Base-by-base conservation (phyloP, 495 filamentous ascomycete species). In the Trichoderma orchidacearum region DNA sequence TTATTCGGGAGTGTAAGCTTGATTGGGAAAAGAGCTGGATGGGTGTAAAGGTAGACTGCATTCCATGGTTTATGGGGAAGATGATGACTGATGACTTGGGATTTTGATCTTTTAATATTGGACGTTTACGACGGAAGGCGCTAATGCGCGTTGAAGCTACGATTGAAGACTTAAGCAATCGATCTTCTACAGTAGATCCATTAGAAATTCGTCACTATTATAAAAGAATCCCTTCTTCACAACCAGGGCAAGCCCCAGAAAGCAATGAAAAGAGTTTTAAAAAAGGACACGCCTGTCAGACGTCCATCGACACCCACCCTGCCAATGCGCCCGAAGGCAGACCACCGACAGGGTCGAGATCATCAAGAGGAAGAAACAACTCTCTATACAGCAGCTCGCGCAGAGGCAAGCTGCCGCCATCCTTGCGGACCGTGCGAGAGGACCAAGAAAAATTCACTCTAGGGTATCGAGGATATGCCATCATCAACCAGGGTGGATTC, bases 401-500 rank as follows among this genome's bases (percentile, higher is more conserved):
- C 18, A 23, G 27, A 48, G 41, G 41, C 41, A 48, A 35, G 50
- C 30, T 56, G 64, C 70, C 72, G 75, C 73, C 73, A 62, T 67
- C 73, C 70, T 76, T 73, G 68, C 74, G 69, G 71, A 66, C 70
- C 75, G 71, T 55, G 41, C 73, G 72, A 78, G 66, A 75, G 70
- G 70, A 71, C 72, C 67, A 66, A 64, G 61, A 13, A 48, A 62
- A 62, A 59, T 75, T 82, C 76, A 82, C 79, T 80, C 77, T 80
- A 67, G 77, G 76, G 76, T 61, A 65, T 63, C 73, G 79, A 79
- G 78, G 79, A 79, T 77, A 71, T 73, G 25, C 48, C 71, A 59
- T 79, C 76, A 80, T 82, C 79, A 78, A 75, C 79, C 77, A 78
- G 77, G 76, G 76, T 79, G 74, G 76, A 72, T 70, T 80, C 77